Conservation (phyloP, 2,329 filamentous ascomycete genomes). For the Tympanopsis confertula region DNA sequence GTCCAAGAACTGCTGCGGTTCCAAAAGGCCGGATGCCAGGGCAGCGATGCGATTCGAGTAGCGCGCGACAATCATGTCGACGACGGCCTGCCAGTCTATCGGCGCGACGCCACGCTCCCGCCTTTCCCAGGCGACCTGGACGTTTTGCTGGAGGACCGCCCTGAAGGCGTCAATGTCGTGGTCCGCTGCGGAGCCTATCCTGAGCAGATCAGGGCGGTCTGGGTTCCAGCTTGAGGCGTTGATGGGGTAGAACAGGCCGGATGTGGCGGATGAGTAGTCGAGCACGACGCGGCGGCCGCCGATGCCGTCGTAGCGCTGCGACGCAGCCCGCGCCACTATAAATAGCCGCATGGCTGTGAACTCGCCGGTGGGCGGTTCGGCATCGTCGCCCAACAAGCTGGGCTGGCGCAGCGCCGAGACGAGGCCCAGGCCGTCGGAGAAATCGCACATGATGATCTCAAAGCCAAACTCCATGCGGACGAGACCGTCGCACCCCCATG, state of each 20-base stretch:
- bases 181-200: slow-evolving; percentile 13
- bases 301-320: slow-evolving; percentile 31
- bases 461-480: slow-evolving; percentile 61
- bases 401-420: slow-evolving; percentile 5
- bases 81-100: slow-evolving; percentile 57
- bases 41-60: slow-evolving; percentile 40
- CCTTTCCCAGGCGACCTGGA: too few species aligned
- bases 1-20: too few species aligned
- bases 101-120: too few species aligned
- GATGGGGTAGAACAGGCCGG: slow-evolving; percentile 12
- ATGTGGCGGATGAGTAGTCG: slow-evolving; percentile 14
- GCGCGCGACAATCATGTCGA: slow-evolving; percentile 53
- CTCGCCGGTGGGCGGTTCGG: too few species aligned
- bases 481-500: slow-evolving; percentile 49
- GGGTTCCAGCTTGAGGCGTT: too few species aligned
- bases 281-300: slow-evolving; percentile 16
- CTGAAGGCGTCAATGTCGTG: slow-evolving; percentile 30
- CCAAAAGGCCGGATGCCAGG: slow-evolving; percentile 14
- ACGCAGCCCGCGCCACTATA: too few species aligned
- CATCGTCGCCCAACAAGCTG: slow-evolving; percentile 18
- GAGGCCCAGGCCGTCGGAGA: slow-evolving; percentile 20
- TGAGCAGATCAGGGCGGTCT: too few species aligned
- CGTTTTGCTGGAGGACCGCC: too few species aligned
- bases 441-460: slow-evolving; percentile 59
- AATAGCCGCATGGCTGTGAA: too few species aligned